A percentile compares a stretch with the other conserved stretches of the same genome.
Conservation (phyloP, 192 early-diverging fungal species). For the Endogone sp. region DNA sequence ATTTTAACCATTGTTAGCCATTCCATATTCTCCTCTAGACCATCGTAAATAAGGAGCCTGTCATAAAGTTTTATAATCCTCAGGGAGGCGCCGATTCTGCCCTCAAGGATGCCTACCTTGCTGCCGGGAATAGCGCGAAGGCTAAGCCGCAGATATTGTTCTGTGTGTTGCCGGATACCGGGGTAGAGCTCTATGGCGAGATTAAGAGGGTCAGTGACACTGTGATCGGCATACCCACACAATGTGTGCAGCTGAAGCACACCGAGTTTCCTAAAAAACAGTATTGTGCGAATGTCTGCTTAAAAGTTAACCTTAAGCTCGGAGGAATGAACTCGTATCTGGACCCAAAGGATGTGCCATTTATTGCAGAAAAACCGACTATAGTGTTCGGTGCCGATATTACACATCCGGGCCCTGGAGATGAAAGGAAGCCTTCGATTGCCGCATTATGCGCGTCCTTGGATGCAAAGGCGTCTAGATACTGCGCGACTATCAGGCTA, state of each 20-base stretch:
- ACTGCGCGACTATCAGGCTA: slow-evolving; percentile 58
- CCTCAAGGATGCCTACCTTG: slow-evolving; percentile 67
- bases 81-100: slow-evolving; percentile 66
- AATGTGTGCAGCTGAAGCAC: slow-evolving; percentile 87
- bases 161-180: slow-evolving; percentile 80
- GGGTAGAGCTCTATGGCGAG: slow-evolving; percentile 74
- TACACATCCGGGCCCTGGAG: slow-evolving; percentile 77
- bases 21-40: slow-evolving; percentile 10
- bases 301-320: slow-evolving; percentile 94
- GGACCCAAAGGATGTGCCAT: slow-evolving; percentile 52
- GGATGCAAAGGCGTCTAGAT: slow-evolving; percentile 59
- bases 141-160: slow-evolving; percentile 77
- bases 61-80: slow-evolving; percentile 41
- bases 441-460: slow-evolving; percentile 73
- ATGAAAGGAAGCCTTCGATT: slow-evolving; percentile 63
- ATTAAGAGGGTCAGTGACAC: slow-evolving; percentile 90
- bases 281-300: slow-evolving; percentile 93
- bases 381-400: slow-evolving; percentile 91
- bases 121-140: slow-evolving; percentile 57
- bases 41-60: slow-evolving; percentile 39
- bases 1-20: background rate
- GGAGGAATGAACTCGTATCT: slow-evolving; percentile 85
- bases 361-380: slow-evolving; percentile 69
- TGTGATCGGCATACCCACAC: slow-evolving; percentile 82
- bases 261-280: slow-evolving; percentile 72